Conservation (phyloP, 768 basidiomycete species). For the Rhodocollybia butyracea region DNA sequence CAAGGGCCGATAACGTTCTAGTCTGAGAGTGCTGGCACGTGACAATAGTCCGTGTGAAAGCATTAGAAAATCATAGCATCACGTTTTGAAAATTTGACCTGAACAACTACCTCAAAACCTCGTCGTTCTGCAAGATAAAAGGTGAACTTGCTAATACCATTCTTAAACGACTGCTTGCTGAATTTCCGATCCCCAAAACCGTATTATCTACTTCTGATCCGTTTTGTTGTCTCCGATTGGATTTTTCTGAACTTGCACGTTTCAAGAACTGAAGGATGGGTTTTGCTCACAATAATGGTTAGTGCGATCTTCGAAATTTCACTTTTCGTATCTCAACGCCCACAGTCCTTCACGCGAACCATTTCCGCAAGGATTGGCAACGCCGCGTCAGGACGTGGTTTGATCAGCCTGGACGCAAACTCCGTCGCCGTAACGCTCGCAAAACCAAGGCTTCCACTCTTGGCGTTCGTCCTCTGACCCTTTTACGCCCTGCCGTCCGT, state of each 20-base stretch:
- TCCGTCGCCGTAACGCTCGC: constrained; percentile 90
- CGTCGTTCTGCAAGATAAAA: not conserved
- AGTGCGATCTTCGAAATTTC: constrained; percentile 20
- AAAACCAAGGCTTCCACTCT: constrained; percentile 86
- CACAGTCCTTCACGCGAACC: constrained; percentile 85
- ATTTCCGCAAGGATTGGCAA: constrained; percentile 99
- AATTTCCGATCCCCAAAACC: too few relatives aligned
- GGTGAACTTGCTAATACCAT: not conserved
- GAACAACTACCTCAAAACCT: not conserved
- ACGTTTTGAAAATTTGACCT: not conserved
- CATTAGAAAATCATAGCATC: too few relatives aligned
- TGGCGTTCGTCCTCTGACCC: constrained; percentile 87
- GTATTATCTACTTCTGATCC: too few relatives aligned
- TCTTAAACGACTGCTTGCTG: too few relatives aligned
- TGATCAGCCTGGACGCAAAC: constrained; percentile 97
- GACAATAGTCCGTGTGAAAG: too few relatives aligned
- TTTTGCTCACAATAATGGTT: constrained; percentile 80
- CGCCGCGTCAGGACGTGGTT: constrained; percentile 96
- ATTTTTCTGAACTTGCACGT: not conserved
- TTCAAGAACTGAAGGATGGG: constrained; percentile 60
- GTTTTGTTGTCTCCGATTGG: not conserved
- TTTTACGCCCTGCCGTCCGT: constrained; percentile 96
- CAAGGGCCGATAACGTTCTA: too few relatives aligned
- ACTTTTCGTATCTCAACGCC: not conserved
- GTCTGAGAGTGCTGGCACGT: too few relatives aligned